Percentiles rank a stretch among this genome's conserved stretches.
Conservation (phyloP, 805 yeast genomes). For the Zygotorulaspora sp. region DNA sequence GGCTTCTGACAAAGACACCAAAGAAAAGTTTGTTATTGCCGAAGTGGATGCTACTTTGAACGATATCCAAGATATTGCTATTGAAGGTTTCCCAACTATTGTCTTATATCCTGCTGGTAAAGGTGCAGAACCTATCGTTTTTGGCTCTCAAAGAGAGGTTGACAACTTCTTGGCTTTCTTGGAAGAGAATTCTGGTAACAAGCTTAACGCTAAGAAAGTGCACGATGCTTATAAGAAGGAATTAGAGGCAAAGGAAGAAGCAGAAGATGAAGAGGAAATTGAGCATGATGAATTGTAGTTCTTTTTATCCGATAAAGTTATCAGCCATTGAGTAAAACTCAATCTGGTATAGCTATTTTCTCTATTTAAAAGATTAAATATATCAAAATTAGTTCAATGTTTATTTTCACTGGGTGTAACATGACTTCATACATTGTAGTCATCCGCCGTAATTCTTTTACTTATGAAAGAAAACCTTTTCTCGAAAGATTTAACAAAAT, state of each 20-base stretch:
- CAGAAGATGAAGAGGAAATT: slow-evolving; percentile 13
- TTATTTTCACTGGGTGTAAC: too few species aligned
- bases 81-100: slow-evolving; percentile 90
- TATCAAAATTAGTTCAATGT: too few species aligned
- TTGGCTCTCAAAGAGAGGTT: slow-evolving; percentile 66
- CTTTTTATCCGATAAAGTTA: too few species aligned
- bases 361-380: too few species aligned
- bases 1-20: slow-evolving; percentile 45
- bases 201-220: slow-evolving; percentile 51
- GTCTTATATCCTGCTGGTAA: slow-evolving; percentile 86
- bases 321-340: too few species aligned
- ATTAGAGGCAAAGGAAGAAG: slow-evolving; percentile 17
- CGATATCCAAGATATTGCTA: slow-evolving; percentile 70
- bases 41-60: slow-evolving; percentile 86
- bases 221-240: slow-evolving; percentile 23
- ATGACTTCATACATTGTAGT: too few species aligned
- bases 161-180: slow-evolving; percentile 68
- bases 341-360: too few species aligned
- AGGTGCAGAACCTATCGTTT: slow-evolving; percentile 60
- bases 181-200: slow-evolving; percentile 58
- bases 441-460: too few species aligned
- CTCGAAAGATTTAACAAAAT: too few species aligned
- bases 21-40: slow-evolving; percentile 65
- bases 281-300: slow-evolving; percentile 36
- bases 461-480: too few species aligned